Base-by-base conservation (phyloP, 345 rosid species). In the Pistacia integerrima region DNA sequence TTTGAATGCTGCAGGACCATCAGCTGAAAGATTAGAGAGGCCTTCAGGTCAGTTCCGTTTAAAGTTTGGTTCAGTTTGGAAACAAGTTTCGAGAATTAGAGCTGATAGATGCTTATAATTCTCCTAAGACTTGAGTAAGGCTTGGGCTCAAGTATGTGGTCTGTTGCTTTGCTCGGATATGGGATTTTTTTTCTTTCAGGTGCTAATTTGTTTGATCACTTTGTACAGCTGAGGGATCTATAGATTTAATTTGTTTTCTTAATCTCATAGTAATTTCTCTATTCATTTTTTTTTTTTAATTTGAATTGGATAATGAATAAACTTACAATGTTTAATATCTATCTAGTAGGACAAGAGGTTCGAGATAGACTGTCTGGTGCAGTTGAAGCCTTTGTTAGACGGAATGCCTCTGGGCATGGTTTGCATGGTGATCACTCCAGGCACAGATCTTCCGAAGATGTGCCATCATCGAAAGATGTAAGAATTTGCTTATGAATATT, bases 291-390 rank as follows among this genome's bases (percentile, higher is more conserved):
- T n/a, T 33, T 25, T 25, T 25, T 25, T 25, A 25, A 25, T 25
- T 25, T 25, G 25, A 25, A 38, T 0, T 48, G 10, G 18, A 61
- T 1, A 22, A 14, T 14, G 11, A 63, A 20, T 25, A 20, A 44
- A 28, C 51, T 74, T 38, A 62, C 49, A 38, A 41, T 33, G 44
- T 68, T 69, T 69, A 25, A 68, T 48, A 46, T 51, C 8, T 51
- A 72, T 81, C 16, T 81, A 91, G 99, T 85, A 65, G 97, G 94
- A 64, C 94, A 92, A 80, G 98, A 94, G 67, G 84, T 89, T 64
- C 88, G 93, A 30, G 98, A 90, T 66, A 90, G 89, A 88, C 86
- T 90, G 41, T 79, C 97, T 11, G 94, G 98, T 69, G 94, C 94
- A 48, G 90, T 93, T 62, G 98, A 93, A 77, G 92, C 93, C 67